phyloP scores from a whole-genome alignment of 2,329 filamentous ascomycete genomes.

The Aspergillus tamarii region DNA sequence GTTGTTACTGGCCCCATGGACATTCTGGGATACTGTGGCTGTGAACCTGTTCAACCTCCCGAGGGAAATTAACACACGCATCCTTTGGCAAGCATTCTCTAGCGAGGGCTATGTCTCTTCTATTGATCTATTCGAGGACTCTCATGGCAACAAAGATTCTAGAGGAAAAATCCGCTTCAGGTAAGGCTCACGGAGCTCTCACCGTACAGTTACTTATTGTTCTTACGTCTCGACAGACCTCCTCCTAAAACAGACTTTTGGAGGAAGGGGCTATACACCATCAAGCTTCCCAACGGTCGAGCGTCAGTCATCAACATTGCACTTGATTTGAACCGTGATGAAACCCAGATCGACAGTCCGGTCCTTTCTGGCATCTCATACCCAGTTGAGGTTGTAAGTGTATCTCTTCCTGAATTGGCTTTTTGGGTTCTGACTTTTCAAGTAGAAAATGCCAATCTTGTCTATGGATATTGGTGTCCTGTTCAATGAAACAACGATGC shows the following conservation, averaged over 20 bases:
- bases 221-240: conserved; percentile 41
- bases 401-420: not conserved
- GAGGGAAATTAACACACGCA: conserved; percentile 35
- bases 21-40: conserved; percentile 41
- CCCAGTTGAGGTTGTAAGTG: conserved; percentile 41
- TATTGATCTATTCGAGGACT: conserved; percentile 59
- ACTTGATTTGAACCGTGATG: conserved; percentile 27
- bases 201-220: not conserved
- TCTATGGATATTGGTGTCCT: conserved; percentile 67
- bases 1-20: conserved; percentile 37
- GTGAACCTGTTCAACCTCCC: conserved; percentile 43
- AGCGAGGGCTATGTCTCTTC: conserved; percentile 56
- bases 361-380: conserved; percentile 35
- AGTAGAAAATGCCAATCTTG: conserved; percentile 47
- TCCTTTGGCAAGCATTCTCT: conserved; percentile 57
- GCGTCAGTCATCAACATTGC: conserved; percentile 24
- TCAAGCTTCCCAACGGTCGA: conserved; percentile 32
- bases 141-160: conserved; percentile 42
- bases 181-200: conserved; percentile 22
- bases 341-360: conserved; percentile 37
- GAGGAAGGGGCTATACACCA: conserved; percentile 33
- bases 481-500: conserved; percentile 58
- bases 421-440: not conserved
- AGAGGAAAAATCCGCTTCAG: conserved; percentile 59
- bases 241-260: conserved; percentile 59